phyloP scores from a whole-genome alignment of 352 stramenopile species.

The Blastocystis sp. region DNA sequence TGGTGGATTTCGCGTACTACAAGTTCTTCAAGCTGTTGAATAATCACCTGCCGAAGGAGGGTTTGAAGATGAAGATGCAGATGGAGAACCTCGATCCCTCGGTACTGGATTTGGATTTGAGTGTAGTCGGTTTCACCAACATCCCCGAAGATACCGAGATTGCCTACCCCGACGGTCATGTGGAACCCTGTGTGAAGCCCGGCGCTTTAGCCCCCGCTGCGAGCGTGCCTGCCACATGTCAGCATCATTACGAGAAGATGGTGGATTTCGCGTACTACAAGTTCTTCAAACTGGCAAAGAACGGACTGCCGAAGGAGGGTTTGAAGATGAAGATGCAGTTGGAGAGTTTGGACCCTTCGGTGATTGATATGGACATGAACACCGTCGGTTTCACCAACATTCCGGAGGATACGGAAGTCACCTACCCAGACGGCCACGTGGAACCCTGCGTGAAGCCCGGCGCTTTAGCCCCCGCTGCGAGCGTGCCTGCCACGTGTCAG shows the following conservation, averaged over 20 bases:
- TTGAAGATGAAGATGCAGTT: conserved; percentile 82
- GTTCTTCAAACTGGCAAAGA: conserved; percentile 83
- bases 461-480: neutral
- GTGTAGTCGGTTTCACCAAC: neutral
- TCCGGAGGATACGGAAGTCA: conserved; percentile 20
- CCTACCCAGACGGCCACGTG: conserved; percentile 31
- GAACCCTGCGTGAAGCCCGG: conserved; percentile 31
- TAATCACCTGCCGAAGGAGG: conserved; percentile 81
- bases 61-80: conserved; percentile 84
- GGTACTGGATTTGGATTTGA: conserved; percentile 75
- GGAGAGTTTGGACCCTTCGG: conserved; percentile 68
- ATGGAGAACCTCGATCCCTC: conserved; percentile 78
- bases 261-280: conserved; percentile 81
- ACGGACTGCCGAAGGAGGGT: conserved; percentile 81
- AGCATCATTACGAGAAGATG: conserved; percentile 75
- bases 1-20: conserved; percentile 53
- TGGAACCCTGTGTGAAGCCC: conserved; percentile 26
- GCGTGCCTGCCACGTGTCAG: conserved; percentile 43
- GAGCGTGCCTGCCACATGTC: conserved; percentile 5
- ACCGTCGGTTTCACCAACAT: conserved; percentile 54
- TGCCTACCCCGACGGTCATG: conserved; percentile 29
- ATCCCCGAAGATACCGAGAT: neutral
- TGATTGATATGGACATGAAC: conserved; percentile 60
- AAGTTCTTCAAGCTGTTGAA: conserved; percentile 72
- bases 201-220: neutral